These are phyloP conservation scores for Bryum argenteum DNA, from an alignment of 225 moss, liverwort and hornwort species.

Conservation along the genomic window DNA sequence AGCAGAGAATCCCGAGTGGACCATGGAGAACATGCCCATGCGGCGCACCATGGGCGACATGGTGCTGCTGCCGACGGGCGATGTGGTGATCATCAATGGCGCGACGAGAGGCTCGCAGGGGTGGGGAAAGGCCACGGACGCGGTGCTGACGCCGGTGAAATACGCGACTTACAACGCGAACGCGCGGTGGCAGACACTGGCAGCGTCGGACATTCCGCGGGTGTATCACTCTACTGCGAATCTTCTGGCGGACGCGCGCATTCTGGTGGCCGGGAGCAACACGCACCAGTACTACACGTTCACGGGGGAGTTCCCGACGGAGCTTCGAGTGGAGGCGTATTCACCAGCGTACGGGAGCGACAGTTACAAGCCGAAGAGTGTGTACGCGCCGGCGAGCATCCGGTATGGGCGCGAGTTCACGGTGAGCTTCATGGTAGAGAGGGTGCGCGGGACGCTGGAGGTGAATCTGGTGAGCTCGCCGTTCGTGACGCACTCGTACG, in stretches of 20 bases:
- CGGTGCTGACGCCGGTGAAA: conserved; percentile 63
- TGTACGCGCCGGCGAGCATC: conserved; percentile 21
- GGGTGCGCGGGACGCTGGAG: conserved; percentile 31
- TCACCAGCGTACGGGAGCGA: conserved; percentile 34
- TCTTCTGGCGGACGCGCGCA: conserved; percentile 44
- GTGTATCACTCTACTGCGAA: conserved; percentile 59
- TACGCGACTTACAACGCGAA: conserved; percentile 32
- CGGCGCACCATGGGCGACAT: conserved; percentile 85
- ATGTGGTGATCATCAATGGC: conserved; percentile 79
- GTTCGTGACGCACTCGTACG: conserved; percentile 75
- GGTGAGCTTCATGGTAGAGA: conserved; percentile 21
- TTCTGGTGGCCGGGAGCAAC: conserved; percentile 57
- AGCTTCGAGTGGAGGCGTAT: conserved; percentile 55
- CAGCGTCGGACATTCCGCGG: conserved; percentile 24
- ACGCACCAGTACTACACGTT: conserved; percentile 21
- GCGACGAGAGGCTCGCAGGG: conserved; percentile 67
- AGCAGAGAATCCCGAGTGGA: conserved; percentile 50
- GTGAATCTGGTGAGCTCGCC: conserved; percentile 57
- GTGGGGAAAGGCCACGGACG: conserved; percentile 51
- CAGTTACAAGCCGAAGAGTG: conserved; percentile 25
- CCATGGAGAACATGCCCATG: conserved; percentile 82
- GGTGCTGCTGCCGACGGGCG: conserved; percentile 61
- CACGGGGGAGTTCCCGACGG: conserved; percentile 41
- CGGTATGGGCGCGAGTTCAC: conserved; percentile 35
- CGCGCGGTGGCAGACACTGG: conserved; percentile 12